A percentile compares a stretch with the other conserved stretches of the same genome.
Conservation (phyloP, 2,329 filamentous ascomycete genomes). For the Fusarium penzigii region DNA sequence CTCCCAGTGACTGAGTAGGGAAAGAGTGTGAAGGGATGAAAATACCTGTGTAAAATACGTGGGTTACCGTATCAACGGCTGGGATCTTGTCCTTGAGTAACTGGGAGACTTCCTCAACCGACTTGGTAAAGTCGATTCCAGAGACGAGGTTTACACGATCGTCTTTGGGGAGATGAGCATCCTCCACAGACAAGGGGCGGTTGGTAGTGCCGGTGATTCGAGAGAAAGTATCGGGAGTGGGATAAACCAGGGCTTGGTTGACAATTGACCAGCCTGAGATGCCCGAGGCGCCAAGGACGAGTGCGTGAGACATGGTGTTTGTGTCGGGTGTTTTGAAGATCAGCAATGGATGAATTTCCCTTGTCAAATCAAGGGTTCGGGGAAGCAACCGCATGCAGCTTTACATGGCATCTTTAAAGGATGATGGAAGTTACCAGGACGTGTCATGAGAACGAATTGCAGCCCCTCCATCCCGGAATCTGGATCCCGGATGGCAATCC, state of each 20-base stretch:
- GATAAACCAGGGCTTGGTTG: conserved; percentile 14
- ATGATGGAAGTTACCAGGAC: too few species aligned
- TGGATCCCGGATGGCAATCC: too few species aligned
- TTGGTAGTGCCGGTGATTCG: conserved; percentile 21
- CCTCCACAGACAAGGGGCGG: conserved; percentile 7
- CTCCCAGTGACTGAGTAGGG: too few species aligned
- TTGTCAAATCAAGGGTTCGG: too few species aligned
- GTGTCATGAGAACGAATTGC: too few species aligned
- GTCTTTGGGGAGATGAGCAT: conserved; percentile 6
- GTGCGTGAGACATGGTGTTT: conserved; percentile 17
- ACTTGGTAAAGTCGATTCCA: conserved; percentile 12
- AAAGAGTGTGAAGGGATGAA: too few species aligned
- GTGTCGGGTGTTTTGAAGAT: too few species aligned
- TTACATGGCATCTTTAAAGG: too few species aligned
- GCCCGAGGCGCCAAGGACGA: conserved; percentile 19
- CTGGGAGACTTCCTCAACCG: conserved; percentile 3
- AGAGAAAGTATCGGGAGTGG: conserved; percentile 8
- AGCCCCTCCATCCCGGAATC: too few species aligned
- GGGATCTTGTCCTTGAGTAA: conserved; percentile 7
- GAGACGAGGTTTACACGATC: conserved; percentile 9
- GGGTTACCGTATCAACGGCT: conserved; percentile 11
- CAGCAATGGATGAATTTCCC: too few species aligned
- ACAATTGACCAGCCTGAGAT: conserved; percentile 22
- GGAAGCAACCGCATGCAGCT: too few species aligned
- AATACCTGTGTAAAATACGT: conserved; percentile 20